phyloP scores from a whole-genome alignment of 345 rosid species.

The Raphanus raphanistrum region DNA sequence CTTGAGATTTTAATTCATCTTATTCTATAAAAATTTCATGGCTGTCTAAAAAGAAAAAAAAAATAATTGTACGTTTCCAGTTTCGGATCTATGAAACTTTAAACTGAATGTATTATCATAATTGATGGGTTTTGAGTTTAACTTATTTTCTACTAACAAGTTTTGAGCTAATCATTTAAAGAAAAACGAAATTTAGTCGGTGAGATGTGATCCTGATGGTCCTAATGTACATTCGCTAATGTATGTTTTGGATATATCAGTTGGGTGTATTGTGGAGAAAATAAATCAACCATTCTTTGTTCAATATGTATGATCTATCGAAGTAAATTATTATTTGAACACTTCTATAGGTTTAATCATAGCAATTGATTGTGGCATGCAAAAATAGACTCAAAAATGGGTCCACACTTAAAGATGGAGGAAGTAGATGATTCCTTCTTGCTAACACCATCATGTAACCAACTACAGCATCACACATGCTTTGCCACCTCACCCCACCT shows the following conservation, averaged over 20 bases:
- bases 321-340: background rate
- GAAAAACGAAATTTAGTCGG: background rate
- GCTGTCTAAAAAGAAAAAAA: background rate
- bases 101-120: background rate
- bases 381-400: slow-evolving; percentile 35
- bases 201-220: background rate
- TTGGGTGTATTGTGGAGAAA: background rate
- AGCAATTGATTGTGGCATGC: slow-evolving; percentile 41
- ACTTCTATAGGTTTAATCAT: slow-evolving; percentile 22
- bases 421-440: slow-evolving; percentile 16
- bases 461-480: slow-evolving; percentile 52
- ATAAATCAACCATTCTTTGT: background rate
- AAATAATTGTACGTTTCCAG: background rate
- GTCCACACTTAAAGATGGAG: slow-evolving; percentile 40
- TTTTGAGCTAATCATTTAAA: background rate
- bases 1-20: background rate
- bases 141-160: background rate
- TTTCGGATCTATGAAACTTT: background rate
- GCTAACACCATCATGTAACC: slow-evolving; percentile 35
- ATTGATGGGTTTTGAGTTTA: background rate
- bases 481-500: slow-evolving; percentile 54
- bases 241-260: background rate
- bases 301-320: background rate
- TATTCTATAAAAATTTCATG: background rate
- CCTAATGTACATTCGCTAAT: background rate